Evolutionary conservation across 768 basidiomycete species (phyloP).

Genomic region (Rhodotorula kratochvilovae): DNA sequence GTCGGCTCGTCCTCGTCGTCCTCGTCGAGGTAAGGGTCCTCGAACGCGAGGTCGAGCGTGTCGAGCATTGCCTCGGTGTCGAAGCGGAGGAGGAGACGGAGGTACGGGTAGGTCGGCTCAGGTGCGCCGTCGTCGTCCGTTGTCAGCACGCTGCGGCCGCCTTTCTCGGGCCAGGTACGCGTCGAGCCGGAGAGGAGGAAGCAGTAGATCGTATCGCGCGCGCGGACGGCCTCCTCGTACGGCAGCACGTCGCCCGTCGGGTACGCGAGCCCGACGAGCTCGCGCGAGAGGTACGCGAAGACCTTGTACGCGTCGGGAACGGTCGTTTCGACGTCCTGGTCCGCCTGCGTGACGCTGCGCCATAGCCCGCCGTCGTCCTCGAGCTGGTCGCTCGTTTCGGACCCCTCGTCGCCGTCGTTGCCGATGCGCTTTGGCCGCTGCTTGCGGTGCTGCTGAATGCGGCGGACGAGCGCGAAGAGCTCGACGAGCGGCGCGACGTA

Average conservation of each 20-base stretch:
- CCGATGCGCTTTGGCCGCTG: conserved; percentile 40
- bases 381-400: not conserved
- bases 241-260: conserved; percentile 73
- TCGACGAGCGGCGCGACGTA: conserved; percentile 85
- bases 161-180: conserved; percentile 65
- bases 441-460: conserved; percentile 58
- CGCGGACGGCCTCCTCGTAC: conserved; percentile 61
- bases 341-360: conserved; percentile 28
- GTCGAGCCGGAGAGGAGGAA: conserved; percentile 83
- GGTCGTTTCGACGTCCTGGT: conserved; percentile 54
- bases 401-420: conserved; percentile 1
- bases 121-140: conserved; percentile 69
- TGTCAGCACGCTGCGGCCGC: conserved; percentile 67
- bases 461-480: conserved; percentile 69
- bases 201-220: conserved; percentile 68
- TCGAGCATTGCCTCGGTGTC: conserved; percentile 93
- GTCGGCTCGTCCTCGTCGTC: conserved; percentile 46
- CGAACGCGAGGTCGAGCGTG: conserved; percentile 87
- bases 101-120: conserved; percentile 86
- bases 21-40: conserved; percentile 84
- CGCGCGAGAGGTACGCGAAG: conserved; percentile 76
- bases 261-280: conserved; percentile 76
- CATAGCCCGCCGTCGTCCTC: not conserved
- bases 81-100: conserved; percentile 73
- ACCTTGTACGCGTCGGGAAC: conserved; percentile 82